Conservation (phyloP, 2,329 filamentous ascomycete genomes). For the Arachnomyces sp. region DNA sequence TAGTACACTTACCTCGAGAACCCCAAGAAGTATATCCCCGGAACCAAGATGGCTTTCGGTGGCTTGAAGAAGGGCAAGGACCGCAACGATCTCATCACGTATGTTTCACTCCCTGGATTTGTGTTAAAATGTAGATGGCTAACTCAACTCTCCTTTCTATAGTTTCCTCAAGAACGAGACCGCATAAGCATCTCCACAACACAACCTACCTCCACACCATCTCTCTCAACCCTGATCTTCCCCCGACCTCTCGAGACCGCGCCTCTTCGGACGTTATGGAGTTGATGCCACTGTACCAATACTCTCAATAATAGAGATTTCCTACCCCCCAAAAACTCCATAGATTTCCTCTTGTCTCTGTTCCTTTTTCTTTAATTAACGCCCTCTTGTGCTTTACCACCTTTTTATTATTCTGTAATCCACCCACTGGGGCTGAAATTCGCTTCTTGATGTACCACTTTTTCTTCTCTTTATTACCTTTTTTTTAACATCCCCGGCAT, state of each 20-base stretch:
- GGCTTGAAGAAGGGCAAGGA: constrained; percentile 99
- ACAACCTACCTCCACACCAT: constrained; percentile 13
- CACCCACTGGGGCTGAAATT: too few species aligned
- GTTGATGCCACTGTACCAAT: constrained; percentile 1
- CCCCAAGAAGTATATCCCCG: constrained; percentile 99
- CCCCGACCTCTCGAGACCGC: neutral
- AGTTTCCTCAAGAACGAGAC: constrained; percentile 23
- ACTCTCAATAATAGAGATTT: neutral
- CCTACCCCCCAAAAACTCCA: neutral
- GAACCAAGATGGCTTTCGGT: constrained; percentile 99
- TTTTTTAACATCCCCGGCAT: too few species aligned
- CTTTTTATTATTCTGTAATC: too few species aligned
- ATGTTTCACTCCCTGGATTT: constrained; percentile 37
- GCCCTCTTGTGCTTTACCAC: neutral
- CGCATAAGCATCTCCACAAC: constrained; percentile 15
- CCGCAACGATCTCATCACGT: constrained; percentile 97
- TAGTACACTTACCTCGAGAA: constrained; percentile 99
- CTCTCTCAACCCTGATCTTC: constrained; percentile 13
- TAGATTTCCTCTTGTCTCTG: constrained; percentile 2
- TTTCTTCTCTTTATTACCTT: too few species aligned
- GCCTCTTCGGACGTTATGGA: neutral
- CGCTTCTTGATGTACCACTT: too few species aligned
- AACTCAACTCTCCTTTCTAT: constrained; percentile 11
- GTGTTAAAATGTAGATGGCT: neutral
- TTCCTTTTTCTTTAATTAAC: neutral